A percentile compares a stretch with the other conserved stretches of the same genome.
Evolutionary conservation across 2,329 filamentous ascomycete species (phyloP).

Genomic region (Claviceps digitariae): DNA sequence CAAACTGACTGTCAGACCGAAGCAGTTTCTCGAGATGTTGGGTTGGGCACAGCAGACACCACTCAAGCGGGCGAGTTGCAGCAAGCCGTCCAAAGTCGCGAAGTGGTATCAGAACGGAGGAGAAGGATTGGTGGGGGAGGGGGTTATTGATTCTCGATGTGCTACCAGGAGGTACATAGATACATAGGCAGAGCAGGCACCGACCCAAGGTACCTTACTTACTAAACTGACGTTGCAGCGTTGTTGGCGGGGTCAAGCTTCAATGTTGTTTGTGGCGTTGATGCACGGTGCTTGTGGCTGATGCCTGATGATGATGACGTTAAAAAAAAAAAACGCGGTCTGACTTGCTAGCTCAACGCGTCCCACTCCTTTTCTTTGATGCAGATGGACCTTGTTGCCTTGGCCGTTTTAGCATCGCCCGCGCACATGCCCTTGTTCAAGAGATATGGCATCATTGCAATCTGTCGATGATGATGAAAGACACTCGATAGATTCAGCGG

Average conservation of each 20-base stretch:
- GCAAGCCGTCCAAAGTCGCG: slow-evolving; percentile 1
- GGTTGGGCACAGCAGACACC: background rate
- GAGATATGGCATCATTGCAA: slow-evolving; percentile 17
- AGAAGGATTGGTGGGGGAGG: background rate
- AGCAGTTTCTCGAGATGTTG: background rate
- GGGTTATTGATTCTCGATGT: background rate
- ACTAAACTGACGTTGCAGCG: slow-evolving; percentile 2
- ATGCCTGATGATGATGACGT: background rate
- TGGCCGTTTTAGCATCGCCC: background rate
- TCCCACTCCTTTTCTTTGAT: background rate
- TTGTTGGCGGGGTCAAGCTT: slow-evolving; percentile 9
- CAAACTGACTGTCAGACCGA: background rate
- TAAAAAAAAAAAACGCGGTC: background rate
- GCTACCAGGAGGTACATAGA: no score
- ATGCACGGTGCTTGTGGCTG: background rate
- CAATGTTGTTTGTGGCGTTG: background rate
- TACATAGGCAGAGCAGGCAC: no score
- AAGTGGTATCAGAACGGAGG: background rate
- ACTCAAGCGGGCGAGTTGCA: background rate
- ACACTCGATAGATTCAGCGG: slow-evolving; percentile 38
- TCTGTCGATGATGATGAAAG: slow-evolving; percentile 15
- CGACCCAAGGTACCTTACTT: no score
- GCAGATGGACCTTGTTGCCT: background rate
- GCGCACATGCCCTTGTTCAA: background rate
- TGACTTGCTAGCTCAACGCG: slow-evolving; percentile 1